These are phyloP conservation scores for Cyclotella atomus DNA, from an alignment of 108 stramenopile species.

Conservation along the genomic window DNA sequence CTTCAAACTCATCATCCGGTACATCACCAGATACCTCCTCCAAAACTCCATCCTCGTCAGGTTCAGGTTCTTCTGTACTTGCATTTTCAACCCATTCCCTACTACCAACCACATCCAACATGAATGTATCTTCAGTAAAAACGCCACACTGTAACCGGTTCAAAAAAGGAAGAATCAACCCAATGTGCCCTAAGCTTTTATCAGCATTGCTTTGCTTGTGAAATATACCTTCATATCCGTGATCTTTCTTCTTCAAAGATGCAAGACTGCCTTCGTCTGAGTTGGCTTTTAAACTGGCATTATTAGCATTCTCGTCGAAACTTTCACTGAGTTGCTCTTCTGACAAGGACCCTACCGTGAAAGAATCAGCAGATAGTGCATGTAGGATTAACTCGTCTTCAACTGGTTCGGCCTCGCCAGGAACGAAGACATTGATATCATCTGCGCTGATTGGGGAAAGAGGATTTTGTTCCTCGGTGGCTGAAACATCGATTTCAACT, in stretches of 20 bases:
- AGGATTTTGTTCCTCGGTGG: not conserved
- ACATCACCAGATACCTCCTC: not conserved
- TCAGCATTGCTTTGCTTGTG: constrained; percentile 17
- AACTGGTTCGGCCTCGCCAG: not conserved
- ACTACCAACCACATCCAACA: not conserved
- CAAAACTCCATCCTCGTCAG: not conserved
- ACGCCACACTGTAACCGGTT: constrained; percentile 16
- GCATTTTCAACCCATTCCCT: not conserved
- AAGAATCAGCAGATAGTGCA: not conserved
- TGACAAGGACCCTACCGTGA: constrained; percentile 6
- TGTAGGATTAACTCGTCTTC: not conserved
- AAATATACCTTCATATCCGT: constrained; percentile 1
- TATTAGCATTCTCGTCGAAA: not conserved
- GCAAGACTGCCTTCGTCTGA: constrained; percentile 28
- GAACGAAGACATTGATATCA: constrained; percentile 15
- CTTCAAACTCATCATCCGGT: constrained; percentile 1
- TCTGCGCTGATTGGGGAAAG: not conserved
- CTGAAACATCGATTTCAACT: not conserved
- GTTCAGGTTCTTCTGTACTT: not conserved
- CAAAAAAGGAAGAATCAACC: constrained; percentile 41
- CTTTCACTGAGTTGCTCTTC: not conserved
- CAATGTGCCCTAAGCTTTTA: constrained; percentile 30
- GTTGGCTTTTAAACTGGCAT: not conserved
- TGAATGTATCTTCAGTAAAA: not conserved
- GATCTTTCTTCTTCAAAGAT: constrained; percentile 14